Conservation (phyloP, 2,329 filamentous ascomycete genomes). For the Dothideomycetidae sp. region DNA sequence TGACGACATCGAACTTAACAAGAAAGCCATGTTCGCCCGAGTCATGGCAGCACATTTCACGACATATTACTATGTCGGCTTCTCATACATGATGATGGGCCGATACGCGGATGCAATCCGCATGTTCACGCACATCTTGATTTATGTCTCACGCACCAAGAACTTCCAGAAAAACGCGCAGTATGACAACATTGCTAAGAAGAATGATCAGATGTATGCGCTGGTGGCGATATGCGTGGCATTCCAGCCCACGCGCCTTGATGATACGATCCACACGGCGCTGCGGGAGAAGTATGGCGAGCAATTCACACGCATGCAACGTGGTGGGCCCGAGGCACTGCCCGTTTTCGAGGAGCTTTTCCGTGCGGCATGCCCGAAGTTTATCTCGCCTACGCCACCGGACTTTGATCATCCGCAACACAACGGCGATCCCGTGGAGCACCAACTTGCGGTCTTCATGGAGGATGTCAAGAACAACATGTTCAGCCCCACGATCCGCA, state of each 20-base stretch:
- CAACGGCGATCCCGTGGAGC: slow-evolving; percentile 94
- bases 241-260: slow-evolving; percentile 90
- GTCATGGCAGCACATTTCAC: slow-evolving; percentile 99
- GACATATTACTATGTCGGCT: slow-evolving; percentile 99
- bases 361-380: slow-evolving; percentile 95
- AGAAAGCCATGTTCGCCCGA: slow-evolving; percentile 99
- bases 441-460: slow-evolving; percentile 97
- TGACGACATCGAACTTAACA: slow-evolving; percentile 98
- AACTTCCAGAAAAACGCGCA: slow-evolving; percentile 99
- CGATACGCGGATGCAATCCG: slow-evolving; percentile 97
- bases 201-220: slow-evolving; percentile 99
- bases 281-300: slow-evolving; percentile 98
- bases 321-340: slow-evolving; percentile 85
- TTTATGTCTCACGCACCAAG: slow-evolving; percentile 98
- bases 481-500: slow-evolving; percentile 94
- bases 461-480: slow-evolving; percentile 99
- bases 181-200: slow-evolving; percentile 98
- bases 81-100: slow-evolving; percentile 99
- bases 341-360: slow-evolving; percentile 98
- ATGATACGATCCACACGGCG: slow-evolving; percentile 97
- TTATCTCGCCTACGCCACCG: slow-evolving; percentile 92
- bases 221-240: slow-evolving; percentile 97
- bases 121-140: slow-evolving; percentile 99
- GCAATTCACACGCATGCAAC: slow-evolving; percentile 91
- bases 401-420: slow-evolving; percentile 94